Conservation (phyloP, 331 rosid species). For the Acacia concinna region DNA sequence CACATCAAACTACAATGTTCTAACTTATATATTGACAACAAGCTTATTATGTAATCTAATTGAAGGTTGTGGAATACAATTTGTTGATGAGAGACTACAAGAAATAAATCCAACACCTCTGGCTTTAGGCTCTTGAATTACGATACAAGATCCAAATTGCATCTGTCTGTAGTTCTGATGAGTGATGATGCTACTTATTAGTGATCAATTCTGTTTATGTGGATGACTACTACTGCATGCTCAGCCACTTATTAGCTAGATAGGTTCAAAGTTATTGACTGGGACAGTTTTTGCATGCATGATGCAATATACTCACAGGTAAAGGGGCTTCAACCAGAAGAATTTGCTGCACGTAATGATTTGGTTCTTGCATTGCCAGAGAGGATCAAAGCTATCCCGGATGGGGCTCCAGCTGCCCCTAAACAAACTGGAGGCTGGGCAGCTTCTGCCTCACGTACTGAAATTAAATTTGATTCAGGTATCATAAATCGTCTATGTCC, state of each 20-base stretch:
- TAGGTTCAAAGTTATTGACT: constrained; percentile 1
- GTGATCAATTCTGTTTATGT: constrained; percentile 22
- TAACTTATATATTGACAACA: not conserved
- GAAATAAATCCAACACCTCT: not conserved
- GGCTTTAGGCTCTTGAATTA: not conserved
- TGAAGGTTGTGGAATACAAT: not conserved
- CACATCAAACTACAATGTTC: not conserved
- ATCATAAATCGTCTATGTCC: constrained; percentile 18
- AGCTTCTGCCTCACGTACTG: constrained; percentile 80
- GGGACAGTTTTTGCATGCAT: constrained; percentile 8
- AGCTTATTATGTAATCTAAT: constrained; percentile 8
- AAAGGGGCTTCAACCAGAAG: constrained; percentile 66
- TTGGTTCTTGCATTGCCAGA: constrained; percentile 91
- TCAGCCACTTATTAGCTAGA: not conserved
- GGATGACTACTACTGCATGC: constrained; percentile 4
- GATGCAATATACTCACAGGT: constrained; percentile 43
- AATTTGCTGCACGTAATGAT: constrained; percentile 96
- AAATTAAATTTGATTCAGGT: constrained; percentile 95
- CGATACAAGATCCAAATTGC: not conserved
- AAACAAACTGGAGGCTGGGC: constrained; percentile 88
- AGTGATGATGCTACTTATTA: not conserved
- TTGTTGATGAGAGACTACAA: not conserved
- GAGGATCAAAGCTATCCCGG: constrained; percentile 91
- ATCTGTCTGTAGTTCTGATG: constrained; percentile 13
- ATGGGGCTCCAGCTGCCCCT: constrained; percentile 78